These are phyloP conservation scores for Fusarium denticulatum DNA, from an alignment of 2,329 filamentous ascomycete species.

Conservation along the genomic window DNA sequence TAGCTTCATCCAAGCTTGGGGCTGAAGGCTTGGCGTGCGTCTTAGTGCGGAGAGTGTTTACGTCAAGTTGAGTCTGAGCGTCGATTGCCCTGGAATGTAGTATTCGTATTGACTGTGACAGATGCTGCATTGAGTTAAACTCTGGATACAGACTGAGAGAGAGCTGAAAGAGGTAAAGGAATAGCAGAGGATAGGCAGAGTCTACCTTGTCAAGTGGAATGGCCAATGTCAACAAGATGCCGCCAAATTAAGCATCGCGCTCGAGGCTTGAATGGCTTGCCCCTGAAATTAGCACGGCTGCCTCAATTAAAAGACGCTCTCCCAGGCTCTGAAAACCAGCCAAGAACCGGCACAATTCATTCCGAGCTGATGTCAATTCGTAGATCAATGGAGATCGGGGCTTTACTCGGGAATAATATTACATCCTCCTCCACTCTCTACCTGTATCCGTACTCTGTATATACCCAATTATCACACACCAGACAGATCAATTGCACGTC, in stretches of 20 bases:
- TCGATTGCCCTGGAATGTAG: background rate
- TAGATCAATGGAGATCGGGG: background rate
- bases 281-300: conserved; percentile 17
- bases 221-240: background rate
- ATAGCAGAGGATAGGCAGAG: background rate
- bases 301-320: background rate
- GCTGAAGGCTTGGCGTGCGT: background rate
- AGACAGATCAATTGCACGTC: conserved; percentile 27
- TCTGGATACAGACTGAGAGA: too few species aligned
- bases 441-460: background rate
- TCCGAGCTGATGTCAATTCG: background rate
- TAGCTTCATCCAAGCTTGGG: accelerated
- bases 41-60: background rate
- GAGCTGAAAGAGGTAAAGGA: background rate
- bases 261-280: conserved; percentile 8
- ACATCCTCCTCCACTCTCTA: background rate
- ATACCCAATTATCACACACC: background rate
- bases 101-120: background rate
- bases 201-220: background rate
- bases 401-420: conserved; percentile 1
- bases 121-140: background rate
- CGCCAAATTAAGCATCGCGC: background rate
- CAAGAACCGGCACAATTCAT: conserved; percentile 8
- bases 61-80: background rate
- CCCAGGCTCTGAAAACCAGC: background rate